A percentile compares a stretch with the other conserved stretches of the same genome.
phyloP scores from a whole-genome alignment of 345 rosid genomes.

The Populus deltoides region DNA sequence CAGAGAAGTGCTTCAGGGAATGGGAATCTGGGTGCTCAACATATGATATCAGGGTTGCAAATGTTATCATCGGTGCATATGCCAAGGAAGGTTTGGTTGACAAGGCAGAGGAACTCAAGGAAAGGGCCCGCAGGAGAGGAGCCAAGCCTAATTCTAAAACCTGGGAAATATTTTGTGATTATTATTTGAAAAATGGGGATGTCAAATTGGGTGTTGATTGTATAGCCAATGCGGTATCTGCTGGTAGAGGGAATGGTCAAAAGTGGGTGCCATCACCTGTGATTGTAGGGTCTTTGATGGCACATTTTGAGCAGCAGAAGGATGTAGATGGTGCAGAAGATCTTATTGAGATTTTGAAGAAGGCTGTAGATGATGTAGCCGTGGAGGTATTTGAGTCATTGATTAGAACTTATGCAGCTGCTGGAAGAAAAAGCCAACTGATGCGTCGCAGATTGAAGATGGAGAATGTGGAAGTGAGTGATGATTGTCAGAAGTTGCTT shows the following conservation, averaged over 20 bases:
- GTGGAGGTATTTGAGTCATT: conserved; percentile 64
- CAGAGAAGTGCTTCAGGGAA: conserved; percentile 84
- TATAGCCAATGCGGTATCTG: conserved; percentile 58
- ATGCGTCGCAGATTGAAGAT: conserved; percentile 70
- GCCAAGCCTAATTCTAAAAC: conserved; percentile 76
- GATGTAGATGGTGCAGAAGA: conserved; percentile 88
- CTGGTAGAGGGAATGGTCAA: conserved; percentile 64
- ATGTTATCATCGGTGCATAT: conserved; percentile 71
- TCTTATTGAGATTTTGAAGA: conserved; percentile 66
- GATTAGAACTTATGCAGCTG: conserved; percentile 86
- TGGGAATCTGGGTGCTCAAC: conserved; percentile 70
- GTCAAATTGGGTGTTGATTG: conserved; percentile 55
- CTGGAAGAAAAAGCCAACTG: conserved; percentile 60
- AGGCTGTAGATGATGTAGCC: conserved; percentile 56
- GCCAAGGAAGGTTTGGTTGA: conserved; percentile 51
- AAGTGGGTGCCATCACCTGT: conserved; percentile 80
- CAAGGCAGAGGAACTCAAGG: conserved; percentile 68
- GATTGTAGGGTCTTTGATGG: conserved; percentile 51
- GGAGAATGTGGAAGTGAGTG: conserved; percentile 68
- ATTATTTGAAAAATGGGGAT: conserved; percentile 56
- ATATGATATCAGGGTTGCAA: conserved; percentile 71
- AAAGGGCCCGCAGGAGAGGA: conserved; percentile 63
- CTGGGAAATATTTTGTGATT: conserved; percentile 72
- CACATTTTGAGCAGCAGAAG: conserved; percentile 57
- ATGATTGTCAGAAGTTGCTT: conserved; percentile 60